Conservation (phyloP, 2,329 filamentous ascomycete species). For the Penicillium sp. region DNA sequence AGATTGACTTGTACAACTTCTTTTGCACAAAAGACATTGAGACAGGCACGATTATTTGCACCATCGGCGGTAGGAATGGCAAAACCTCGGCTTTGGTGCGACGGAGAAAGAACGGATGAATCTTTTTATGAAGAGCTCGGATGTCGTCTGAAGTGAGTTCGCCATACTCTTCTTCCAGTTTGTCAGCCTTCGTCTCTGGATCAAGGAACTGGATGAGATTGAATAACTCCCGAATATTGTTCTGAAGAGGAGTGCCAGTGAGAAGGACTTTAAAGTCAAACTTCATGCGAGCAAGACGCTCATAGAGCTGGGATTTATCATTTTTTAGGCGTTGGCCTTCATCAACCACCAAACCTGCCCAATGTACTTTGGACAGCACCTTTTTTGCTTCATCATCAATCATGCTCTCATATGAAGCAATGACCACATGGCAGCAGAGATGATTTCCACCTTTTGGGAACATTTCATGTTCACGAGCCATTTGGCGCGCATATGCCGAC, state of each 20-base stretch:
- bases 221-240: conserved; percentile 92
- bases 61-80: conserved; percentile 88
- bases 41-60: conserved; percentile 93
- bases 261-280: conserved; percentile 82
- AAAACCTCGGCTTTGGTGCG: conserved; percentile 89
- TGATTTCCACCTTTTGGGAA: conserved; percentile 65
- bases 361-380: conserved; percentile 70
- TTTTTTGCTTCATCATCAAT: conserved; percentile 66
- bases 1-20: conserved; percentile 89
- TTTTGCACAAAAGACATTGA: conserved; percentile 93
- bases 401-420: conserved; percentile 92
- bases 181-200: conserved; percentile 64
- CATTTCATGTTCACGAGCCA: conserved; percentile 80
- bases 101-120: conserved; percentile 68
- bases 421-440: conserved; percentile 84
- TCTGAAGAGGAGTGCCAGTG: conserved; percentile 76
- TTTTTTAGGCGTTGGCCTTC: conserved; percentile 96
- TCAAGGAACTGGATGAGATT: conserved; percentile 96
- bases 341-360: conserved; percentile 87
- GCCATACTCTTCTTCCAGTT: conserved; percentile 70
- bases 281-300: conserved; percentile 68
- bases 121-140: conserved; percentile 74
- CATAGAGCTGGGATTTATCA: conserved; percentile 80
- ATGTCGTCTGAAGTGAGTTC: conserved; percentile 83
- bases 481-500: conserved; percentile 67